Percentiles rank a stretch among this genome's conserved stretches.
Conservation (phyloP, 495 filamentous ascomycete genomes). For the Penicillium lividum region DNA sequence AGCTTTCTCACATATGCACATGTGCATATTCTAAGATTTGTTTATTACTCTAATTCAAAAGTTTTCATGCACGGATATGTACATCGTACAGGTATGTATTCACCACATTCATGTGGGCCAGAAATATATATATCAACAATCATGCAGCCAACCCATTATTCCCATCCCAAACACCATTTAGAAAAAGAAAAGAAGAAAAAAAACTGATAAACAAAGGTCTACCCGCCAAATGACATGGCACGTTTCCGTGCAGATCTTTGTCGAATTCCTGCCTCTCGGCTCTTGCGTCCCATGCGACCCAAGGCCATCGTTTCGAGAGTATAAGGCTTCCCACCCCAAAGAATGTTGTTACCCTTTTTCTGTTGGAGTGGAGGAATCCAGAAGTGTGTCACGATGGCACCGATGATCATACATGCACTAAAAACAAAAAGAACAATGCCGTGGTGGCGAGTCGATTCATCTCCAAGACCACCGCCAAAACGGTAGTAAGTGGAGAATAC, state of each 20-base stretch:
- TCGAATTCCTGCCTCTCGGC: slow-evolving; percentile 35
- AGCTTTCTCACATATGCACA: too few species aligned
- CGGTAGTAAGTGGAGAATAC: slow-evolving; percentile 50
- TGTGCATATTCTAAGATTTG: neutral
- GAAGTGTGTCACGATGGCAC: slow-evolving; percentile 45
- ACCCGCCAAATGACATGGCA: slow-evolving; percentile 22
- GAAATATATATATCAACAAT: neutral
- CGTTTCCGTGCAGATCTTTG: slow-evolving; percentile 23
- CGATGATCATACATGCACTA: slow-evolving; percentile 49
- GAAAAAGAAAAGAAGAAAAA: neutral
- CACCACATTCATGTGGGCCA: neutral
- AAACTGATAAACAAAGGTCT: neutral
- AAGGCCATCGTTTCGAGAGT: slow-evolving; percentile 44
- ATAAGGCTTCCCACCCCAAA: slow-evolving; percentile 45
- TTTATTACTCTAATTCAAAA: neutral
- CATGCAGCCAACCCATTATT: neutral
- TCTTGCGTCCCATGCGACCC: slow-evolving; percentile 40
- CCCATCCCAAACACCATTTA: neutral
- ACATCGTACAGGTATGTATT: slow-evolving; percentile 1
- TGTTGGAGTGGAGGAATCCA: slow-evolving; percentile 45
- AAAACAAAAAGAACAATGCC: slow-evolving; percentile 49
- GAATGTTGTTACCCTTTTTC: slow-evolving; percentile 23
- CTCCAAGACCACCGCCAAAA: slow-evolving; percentile 36
- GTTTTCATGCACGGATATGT: neutral
- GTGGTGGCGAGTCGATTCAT: slow-evolving; percentile 38